Conservation (phyloP, 2,329 filamentous ascomycete genomes). For the Podosphaera leucotricha region DNA sequence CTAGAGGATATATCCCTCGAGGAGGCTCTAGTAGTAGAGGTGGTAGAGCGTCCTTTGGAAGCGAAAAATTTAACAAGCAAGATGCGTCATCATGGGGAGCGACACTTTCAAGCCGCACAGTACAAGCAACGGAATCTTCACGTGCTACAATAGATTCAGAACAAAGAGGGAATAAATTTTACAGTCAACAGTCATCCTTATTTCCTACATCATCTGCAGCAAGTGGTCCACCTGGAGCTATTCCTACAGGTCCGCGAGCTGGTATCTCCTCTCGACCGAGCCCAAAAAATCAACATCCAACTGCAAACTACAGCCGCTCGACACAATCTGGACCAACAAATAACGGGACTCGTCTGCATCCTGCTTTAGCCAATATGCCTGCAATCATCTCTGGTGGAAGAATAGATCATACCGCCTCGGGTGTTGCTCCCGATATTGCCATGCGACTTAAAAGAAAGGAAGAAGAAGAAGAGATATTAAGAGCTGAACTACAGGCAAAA, state of each 20-base stretch:
- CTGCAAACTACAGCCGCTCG: conserved; percentile 8
- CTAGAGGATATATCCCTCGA: conserved; percentile 14
- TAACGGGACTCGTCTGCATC: conserved; percentile 13
- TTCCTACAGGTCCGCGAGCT: conserved; percentile 14
- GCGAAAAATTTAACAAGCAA: conserved; percentile 10
- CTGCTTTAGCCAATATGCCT: conserved; percentile 14
- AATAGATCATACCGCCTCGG: conserved; percentile 14
- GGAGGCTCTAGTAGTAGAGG: conserved; percentile 11
- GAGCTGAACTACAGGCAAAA: conserved; percentile 13
- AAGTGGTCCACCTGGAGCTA: conserved; percentile 12
- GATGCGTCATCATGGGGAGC: conserved; percentile 13
- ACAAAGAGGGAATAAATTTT: conserved; percentile 5
- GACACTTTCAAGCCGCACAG: conserved; percentile 8
- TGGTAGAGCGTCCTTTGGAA: conserved; percentile 12
- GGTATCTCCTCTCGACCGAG: conserved; percentile 9
- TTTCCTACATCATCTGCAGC: conserved; percentile 12
- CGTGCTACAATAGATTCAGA: background rate
- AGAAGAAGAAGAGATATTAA: conserved; percentile 14
- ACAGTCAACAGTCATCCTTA: conserved; percentile 9
- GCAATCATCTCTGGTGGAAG: conserved; percentile 14
- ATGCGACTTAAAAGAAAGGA: conserved; percentile 13
- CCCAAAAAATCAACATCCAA: conserved; percentile 8
- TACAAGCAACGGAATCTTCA: background rate
- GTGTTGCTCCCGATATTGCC: conserved; percentile 11
- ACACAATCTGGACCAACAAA: conserved; percentile 3